Evolutionary conservation across 1,139 yeast genomes (phyloP).

Genomic region (Suhomyces bolitotheri): DNA sequence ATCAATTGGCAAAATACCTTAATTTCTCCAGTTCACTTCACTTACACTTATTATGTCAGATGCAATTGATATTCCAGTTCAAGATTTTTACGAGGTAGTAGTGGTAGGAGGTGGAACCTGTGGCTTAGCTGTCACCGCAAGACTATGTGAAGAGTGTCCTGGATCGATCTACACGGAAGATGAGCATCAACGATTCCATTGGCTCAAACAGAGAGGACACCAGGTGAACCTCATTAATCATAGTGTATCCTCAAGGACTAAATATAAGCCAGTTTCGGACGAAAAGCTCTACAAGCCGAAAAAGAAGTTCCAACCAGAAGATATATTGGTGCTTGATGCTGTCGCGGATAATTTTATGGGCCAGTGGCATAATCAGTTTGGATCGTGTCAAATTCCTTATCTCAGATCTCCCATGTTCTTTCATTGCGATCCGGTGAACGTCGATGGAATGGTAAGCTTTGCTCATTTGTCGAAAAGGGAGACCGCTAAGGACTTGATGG

Average conservation of each 20-base stretch:
- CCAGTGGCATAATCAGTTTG: slow-evolving; percentile 49
- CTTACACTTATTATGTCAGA: no score
- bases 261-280: slow-evolving; percentile 18
- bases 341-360: slow-evolving; percentile 34
- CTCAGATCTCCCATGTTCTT: slow-evolving; percentile 54
- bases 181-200: slow-evolving; percentile 44
- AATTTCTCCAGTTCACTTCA: background rate
- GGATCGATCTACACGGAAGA: slow-evolving; percentile 44
- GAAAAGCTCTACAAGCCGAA: slow-evolving; percentile 17
- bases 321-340: slow-evolving; percentile 36
- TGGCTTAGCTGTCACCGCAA: slow-evolving; percentile 37
- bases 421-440: slow-evolving; percentile 48
- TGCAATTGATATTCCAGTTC: slow-evolving; percentile 17
- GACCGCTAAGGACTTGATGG: slow-evolving; percentile 33
- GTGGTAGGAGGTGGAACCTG: slow-evolving; percentile 46
- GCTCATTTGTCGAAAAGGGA: slow-evolving; percentile 37
- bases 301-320: slow-evolving; percentile 23
- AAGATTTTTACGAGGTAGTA: slow-evolving; percentile 32
- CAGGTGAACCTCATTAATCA: slow-evolving; percentile 29
- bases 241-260: slow-evolving; percentile 18
- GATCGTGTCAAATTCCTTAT: slow-evolving; percentile 43
- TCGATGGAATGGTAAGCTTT: slow-evolving; percentile 47
- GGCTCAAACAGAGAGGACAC: slow-evolving; percentile 36
- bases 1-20: background rate
- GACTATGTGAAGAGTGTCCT: slow-evolving; percentile 41